Base-by-base conservation (phyloP, 2,329 filamentous ascomycete genomes). In the Aspergillus pseudoterreus region DNA sequence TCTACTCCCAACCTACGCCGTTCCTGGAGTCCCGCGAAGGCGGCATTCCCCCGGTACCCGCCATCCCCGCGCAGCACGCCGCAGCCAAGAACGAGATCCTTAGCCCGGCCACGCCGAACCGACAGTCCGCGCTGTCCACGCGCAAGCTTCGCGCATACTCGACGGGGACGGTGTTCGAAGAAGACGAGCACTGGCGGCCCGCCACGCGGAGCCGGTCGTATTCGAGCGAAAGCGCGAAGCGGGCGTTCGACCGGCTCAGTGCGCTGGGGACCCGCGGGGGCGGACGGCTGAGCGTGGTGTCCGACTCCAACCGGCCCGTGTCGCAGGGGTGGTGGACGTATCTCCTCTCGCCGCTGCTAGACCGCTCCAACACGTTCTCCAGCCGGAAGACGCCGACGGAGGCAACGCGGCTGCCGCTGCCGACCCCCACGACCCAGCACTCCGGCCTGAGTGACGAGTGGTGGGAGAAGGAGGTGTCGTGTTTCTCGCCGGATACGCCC, bases 261-360 rank as follows among this genome's bases (percentile, higher is more conserved):
- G 35, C 33, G 4, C 22, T 47, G 15, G 49, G 45, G 17, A n/a
- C n/a, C n/a, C 32, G 27, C 12, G 43, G 42, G 21, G 61, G 59
- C 8, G 56, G 27, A 11, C 27, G 27, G 8, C 27, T 67, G 4
- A 71, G 66, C 36, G 62, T 72, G 17, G 71, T 71, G 45, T 70
- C 70, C 4, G 58, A 71, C 19, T 53, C 63, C 4, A 69, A 63
- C 38, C 65, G 71, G 43, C 75, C 67, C 27, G 63, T 70, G 22
- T 78, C 76, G 0, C 72, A 77, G 51, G 76, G 76, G 15, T 78
- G 76, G 76, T 78, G 76, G 76, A 78, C 71, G 24, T 68, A 72
- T 43, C 63, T 78, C 19, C 67, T 76, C 2, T 76, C 75, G 1
- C 76, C 76, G 1, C 61, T 77, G 5, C 53, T 77, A 21, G 65